A percentile compares a stretch with the other conserved stretches of the same genome.
These are phyloP conservation scores for Lyophyllum shimeji DNA, from an alignment of 768 basidiomycete genomes.

Conservation along the genomic window DNA sequence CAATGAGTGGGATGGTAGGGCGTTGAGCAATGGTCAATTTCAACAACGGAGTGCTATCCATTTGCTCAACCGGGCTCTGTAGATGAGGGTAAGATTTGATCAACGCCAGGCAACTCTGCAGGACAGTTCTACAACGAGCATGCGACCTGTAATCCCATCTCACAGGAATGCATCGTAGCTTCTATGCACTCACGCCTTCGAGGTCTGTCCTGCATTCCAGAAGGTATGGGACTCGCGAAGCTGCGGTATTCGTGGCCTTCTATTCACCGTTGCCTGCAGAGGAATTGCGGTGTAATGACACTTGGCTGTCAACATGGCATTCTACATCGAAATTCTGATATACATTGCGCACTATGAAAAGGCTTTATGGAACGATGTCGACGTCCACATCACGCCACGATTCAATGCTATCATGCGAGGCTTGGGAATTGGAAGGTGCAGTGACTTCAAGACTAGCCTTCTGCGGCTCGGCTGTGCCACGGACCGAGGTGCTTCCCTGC, in stretches of 20 bases:
- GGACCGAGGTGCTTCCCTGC: conserved; percentile 2
- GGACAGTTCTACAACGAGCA: no score
- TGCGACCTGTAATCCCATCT: no score
- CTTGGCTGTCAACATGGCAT: background rate
- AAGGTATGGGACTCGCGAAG: background rate
- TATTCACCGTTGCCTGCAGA: no score
- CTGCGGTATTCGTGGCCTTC: background rate
- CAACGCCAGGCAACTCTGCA: background rate
- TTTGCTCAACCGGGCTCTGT: no score
- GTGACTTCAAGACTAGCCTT: background rate
- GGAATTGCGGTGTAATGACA: background rate
- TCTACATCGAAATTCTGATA: background rate
- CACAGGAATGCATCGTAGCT: no score
- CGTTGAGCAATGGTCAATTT: no score
- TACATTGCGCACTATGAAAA: background rate
- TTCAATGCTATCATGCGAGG: conserved; percentile 37
- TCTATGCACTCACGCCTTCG: background rate
- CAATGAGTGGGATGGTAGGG: no score
- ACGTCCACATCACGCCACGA: conserved; percentile 31
- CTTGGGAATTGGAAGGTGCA: conserved; percentile 15
- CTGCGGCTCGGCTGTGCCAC: background rate
- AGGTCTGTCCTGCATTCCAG: background rate
- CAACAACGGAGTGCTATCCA: no score
- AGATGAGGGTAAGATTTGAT: background rate
- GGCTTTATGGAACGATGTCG: conserved; percentile 18